phyloP scores from a whole-genome alignment of 2,329 filamentous ascomycete genomes.

The Beauveria asiatica region DNA sequence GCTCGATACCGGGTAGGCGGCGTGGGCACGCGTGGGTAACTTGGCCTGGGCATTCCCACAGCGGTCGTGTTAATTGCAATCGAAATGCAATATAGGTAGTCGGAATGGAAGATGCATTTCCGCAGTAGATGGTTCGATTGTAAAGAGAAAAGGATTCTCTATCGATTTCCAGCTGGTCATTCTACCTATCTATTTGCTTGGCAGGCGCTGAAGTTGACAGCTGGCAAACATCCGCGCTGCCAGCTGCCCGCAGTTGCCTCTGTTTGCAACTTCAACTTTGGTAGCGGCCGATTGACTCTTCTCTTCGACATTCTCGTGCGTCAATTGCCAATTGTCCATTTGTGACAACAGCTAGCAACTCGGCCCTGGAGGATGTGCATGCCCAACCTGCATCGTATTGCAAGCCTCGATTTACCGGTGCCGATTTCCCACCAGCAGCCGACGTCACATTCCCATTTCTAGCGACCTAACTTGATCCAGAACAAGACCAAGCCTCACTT shows the following conservation, averaged over 20 bases:
- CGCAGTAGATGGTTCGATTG: background rate
- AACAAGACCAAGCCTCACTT: background rate
- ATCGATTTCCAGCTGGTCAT: no score
- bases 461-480: background rate
- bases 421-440: constrained; percentile 3
- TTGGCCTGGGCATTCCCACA: background rate
- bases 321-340: no score
- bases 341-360: no score
- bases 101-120: background rate
- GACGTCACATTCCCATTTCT: background rate
- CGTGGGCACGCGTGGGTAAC: background rate
- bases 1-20: background rate
- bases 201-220: no score
- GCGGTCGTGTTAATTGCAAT: background rate
- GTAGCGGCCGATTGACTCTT: no score
- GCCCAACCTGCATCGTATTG: no score
- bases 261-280: no score
- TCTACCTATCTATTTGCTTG: no score
- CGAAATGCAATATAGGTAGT: background rate
- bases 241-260: no score
- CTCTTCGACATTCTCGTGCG: no score
- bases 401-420: background rate
- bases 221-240: no score
- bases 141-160: background rate
- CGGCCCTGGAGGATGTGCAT: no score